Evolutionary conservation across 2,329 filamentous ascomycete genomes (phyloP).

Genomic region (Bipolaris sorokiniana): DNA sequence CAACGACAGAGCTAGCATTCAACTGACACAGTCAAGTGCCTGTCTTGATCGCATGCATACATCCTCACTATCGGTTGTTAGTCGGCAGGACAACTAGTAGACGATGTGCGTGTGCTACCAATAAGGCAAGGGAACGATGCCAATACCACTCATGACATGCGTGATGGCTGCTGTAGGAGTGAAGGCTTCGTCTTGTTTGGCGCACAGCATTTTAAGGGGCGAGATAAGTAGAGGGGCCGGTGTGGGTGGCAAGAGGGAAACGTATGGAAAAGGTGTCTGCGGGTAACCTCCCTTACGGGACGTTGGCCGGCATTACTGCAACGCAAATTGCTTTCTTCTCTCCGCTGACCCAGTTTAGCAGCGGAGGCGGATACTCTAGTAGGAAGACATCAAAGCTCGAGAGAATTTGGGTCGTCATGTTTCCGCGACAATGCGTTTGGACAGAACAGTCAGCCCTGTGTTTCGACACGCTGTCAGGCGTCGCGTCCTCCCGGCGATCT

Average conservation of each 20-base stretch:
- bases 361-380: background rate
- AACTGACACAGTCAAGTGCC: constrained; percentile 3
- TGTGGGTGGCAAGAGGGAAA: constrained; percentile 14
- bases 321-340: background rate
- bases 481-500: constrained; percentile 32
- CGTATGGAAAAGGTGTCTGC: background rate
- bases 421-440: constrained; percentile 5
- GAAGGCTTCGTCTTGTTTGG: constrained; percentile 2
- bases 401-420: constrained; percentile 7
- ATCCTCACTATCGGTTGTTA: background rate
- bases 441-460: constrained; percentile 26
- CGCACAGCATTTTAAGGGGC: constrained; percentile 13
- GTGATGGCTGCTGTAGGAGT: constrained; percentile 11
- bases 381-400: background rate
- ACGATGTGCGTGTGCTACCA: background rate
- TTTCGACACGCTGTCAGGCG: constrained; percentile 33
- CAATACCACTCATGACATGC: constrained; percentile 11
- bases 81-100: background rate
- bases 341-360: constrained; percentile 1
- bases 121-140: constrained; percentile 3
- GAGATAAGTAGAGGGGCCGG: constrained; percentile 15
- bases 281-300: constrained; percentile 5
- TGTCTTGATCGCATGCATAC: background rate
- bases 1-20: constrained; percentile 11
- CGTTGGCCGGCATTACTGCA: constrained; percentile 11